A percentile compares a stretch with the other conserved stretches of the same genome.
Conservation (phyloP, 306 rosid genomes). For the Dalbergia cultrata region DNA sequence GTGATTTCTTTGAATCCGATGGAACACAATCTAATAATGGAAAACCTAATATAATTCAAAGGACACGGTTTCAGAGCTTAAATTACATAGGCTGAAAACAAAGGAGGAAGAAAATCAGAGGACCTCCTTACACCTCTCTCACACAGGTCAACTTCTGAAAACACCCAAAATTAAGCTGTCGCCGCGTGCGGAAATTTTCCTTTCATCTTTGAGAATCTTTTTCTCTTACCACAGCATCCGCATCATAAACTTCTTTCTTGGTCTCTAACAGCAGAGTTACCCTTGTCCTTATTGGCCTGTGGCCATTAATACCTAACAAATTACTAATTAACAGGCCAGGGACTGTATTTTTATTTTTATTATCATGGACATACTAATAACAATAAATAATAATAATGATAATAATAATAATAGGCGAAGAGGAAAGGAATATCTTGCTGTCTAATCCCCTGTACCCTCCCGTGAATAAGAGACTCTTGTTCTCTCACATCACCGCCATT, state of each 20-base stretch:
- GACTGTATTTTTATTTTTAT: background rate
- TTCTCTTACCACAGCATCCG: background rate
- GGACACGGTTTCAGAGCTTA: constrained; percentile 32
- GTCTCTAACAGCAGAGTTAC: constrained; percentile 40
- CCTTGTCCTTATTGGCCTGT: constrained; percentile 32
- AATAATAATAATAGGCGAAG: background rate
- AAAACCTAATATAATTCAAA: background rate
- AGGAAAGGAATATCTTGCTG: constrained; percentile 32
- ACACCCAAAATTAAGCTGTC: constrained; percentile 47
- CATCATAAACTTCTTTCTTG: constrained; percentile 30
- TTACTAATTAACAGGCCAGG: constrained; percentile 25
- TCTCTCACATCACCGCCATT: background rate
- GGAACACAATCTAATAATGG: constrained; percentile 18
- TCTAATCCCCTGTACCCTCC: background rate
- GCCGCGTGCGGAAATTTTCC: constrained; percentile 10
- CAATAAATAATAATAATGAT: background rate
- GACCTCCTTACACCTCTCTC: constrained; percentile 73
- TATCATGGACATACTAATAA: background rate
- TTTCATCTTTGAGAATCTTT: constrained; percentile 16
- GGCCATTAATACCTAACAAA: background rate
- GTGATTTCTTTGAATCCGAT: background rate
- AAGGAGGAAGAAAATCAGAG: constrained; percentile 47
- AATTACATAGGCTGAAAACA: background rate
- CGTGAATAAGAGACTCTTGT: background rate
- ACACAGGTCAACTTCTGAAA: constrained; percentile 46